Conservation (phyloP, 768 basidiomycete genomes). For the Trichaptum fuscoviolaceum region DNA sequence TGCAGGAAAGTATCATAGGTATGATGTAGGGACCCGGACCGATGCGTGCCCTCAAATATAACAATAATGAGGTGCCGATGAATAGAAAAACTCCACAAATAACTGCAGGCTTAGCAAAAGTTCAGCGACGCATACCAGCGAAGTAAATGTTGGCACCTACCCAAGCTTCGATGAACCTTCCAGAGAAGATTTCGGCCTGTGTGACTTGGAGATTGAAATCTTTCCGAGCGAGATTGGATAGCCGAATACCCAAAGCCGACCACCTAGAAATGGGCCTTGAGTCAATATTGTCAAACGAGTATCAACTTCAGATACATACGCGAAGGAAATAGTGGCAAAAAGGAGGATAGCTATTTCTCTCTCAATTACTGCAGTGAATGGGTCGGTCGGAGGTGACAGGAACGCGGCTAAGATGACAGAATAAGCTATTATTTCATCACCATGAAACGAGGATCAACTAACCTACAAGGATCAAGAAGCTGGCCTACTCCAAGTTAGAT, state of each 20-base stretch:
- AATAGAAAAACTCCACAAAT: slow-evolving; percentile 62
- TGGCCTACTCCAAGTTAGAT: slow-evolving; percentile 35
- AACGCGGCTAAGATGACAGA: slow-evolving; percentile 41
- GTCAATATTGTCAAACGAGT: neutral
- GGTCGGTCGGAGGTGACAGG: slow-evolving; percentile 61
- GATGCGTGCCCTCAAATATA: slow-evolving; percentile 53
- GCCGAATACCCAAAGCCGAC: slow-evolving; percentile 57
- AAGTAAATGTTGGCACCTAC: slow-evolving; percentile 21
- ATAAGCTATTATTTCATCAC: neutral
- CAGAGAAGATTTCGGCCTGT: slow-evolving; percentile 37
- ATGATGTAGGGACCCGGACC: slow-evolving; percentile 62
- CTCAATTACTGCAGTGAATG: slow-evolving; percentile 64
- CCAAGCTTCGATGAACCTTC: slow-evolving; percentile 50
- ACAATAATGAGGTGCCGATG: slow-evolving; percentile 48
- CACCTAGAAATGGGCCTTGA: slow-evolving; percentile 37
- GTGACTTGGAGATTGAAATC: slow-evolving; percentile 35
- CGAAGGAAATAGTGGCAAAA: slow-evolving; percentile 50
- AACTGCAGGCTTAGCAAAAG: slow-evolving; percentile 41
- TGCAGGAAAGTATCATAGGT: slow-evolving; percentile 52
- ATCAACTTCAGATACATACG: slow-evolving; percentile 34
- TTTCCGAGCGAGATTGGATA: slow-evolving; percentile 52
- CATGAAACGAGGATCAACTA: slow-evolving; percentile 3
- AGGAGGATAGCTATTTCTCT: slow-evolving; percentile 52
- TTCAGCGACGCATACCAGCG: slow-evolving; percentile 20
- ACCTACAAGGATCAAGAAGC: slow-evolving; percentile 64